Percentiles rank a stretch among this genome's conserved stretches.
These are phyloP conservation scores for Penicillium italicum DNA, from an alignment of 2,329 filamentous ascomycete genomes.

Conservation along the genomic window DNA sequence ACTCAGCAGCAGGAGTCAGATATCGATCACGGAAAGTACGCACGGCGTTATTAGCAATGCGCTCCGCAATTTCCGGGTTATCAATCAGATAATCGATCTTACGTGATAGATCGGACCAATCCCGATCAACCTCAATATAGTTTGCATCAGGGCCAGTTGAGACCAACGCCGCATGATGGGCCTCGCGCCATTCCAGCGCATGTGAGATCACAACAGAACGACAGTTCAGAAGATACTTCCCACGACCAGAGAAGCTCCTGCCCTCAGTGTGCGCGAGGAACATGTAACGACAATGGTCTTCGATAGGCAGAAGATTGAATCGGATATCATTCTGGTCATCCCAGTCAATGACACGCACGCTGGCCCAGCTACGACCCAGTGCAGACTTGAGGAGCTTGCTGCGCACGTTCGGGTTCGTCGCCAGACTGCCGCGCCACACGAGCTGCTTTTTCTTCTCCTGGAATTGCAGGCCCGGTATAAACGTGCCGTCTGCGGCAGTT, in stretches of 20 bases:
- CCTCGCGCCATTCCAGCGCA: slow-evolving; percentile 48
- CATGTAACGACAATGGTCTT: slow-evolving; percentile 55
- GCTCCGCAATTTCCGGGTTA: slow-evolving; percentile 44
- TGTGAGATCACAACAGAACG: slow-evolving; percentile 50
- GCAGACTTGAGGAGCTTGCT: slow-evolving; percentile 40
- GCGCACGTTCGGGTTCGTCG: slow-evolving; percentile 38
- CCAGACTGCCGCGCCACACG: slow-evolving; percentile 48
- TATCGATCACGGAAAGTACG: slow-evolving; percentile 52
- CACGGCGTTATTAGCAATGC: slow-evolving; percentile 50
- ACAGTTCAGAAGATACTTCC: slow-evolving; percentile 54
- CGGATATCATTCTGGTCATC: slow-evolving; percentile 37
- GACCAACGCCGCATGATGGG: slow-evolving; percentile 47
- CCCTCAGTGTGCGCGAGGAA: slow-evolving; percentile 55
- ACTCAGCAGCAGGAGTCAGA: slow-evolving; percentile 53
- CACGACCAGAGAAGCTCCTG: slow-evolving; percentile 52
- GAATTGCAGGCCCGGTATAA: slow-evolving; percentile 22
- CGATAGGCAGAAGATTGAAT: slow-evolving; percentile 47
- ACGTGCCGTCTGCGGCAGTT: slow-evolving; percentile 18
- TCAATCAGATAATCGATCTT: slow-evolving; percentile 45
- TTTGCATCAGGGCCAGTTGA: slow-evolving; percentile 48
- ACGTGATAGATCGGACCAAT: slow-evolving; percentile 55
- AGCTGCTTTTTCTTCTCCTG: slow-evolving; percentile 45
- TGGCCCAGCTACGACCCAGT: slow-evolving; percentile 46
- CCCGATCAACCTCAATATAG: slow-evolving; percentile 47
- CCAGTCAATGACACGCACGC: slow-evolving; percentile 44